Percentiles rank a stretch among this genome's conserved stretches.
phyloP scores from a whole-genome alignment of 2,329 filamentous ascomycete species.

The Orbilia javanica region DNA sequence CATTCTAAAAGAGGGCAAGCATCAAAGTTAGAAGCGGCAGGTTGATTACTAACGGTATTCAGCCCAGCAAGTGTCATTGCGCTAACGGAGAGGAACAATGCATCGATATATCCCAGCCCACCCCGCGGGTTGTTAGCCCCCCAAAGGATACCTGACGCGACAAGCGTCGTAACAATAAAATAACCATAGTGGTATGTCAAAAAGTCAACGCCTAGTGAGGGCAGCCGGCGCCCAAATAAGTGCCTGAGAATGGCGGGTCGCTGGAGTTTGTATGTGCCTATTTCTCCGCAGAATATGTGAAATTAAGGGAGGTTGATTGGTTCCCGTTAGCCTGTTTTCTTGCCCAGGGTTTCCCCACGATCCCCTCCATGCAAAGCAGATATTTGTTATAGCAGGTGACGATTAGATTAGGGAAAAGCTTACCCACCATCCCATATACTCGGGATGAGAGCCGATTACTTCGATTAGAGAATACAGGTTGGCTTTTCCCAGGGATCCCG shows the following conservation, averaged over 20 bases:
- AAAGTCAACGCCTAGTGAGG: conserved; percentile 54
- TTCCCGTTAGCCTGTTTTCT: conserved; percentile 19
- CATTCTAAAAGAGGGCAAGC: conserved; percentile 11
- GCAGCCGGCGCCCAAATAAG: conserved; percentile 28
- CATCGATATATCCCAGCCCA: conserved; percentile 72
- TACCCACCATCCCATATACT: conserved; percentile 58
- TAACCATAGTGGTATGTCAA: conserved; percentile 55
- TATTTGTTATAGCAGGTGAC: conserved; percentile 24
- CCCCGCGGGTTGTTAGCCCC: conserved; percentile 44
- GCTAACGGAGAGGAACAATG: conserved; percentile 76
- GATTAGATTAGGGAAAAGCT: conserved; percentile 33
- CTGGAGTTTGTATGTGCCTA: conserved; percentile 56
- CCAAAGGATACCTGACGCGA: conserved; percentile 55
- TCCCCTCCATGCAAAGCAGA: conserved; percentile 29
- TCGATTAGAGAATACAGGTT: conserved; percentile 53
- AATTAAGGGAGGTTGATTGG: conserved; percentile 23
- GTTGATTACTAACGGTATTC: conserved; percentile 72
- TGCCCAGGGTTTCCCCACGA: neutral
- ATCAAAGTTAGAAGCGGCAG: neutral
- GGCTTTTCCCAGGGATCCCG: conserved; percentile 43
- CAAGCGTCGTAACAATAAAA: conserved; percentile 52
- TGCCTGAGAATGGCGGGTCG: conserved; percentile 45
- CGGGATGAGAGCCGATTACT: conserved; percentile 57
- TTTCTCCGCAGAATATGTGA: conserved; percentile 7
- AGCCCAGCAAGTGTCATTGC: conserved; percentile 77